Percentiles rank a stretch among this genome's conserved stretches.
phyloP scores from a whole-genome alignment of 805 yeast genomes.

The Barnettozyma pratensis region DNA sequence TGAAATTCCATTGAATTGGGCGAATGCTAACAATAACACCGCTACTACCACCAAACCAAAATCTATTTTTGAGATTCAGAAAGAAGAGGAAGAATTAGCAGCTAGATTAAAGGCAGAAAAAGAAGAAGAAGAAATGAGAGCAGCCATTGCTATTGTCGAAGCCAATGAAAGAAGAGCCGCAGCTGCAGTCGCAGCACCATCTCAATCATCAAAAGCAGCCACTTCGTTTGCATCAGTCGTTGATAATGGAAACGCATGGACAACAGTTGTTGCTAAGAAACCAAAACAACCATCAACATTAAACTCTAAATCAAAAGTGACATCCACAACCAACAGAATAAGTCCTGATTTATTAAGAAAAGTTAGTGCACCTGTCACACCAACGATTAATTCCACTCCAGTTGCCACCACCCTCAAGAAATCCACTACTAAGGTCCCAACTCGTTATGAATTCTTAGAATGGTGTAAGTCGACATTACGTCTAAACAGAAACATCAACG shows the following conservation, averaged over 20 bases:
- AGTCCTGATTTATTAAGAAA: constrained; percentile 34
- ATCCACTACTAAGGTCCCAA: constrained; percentile 25
- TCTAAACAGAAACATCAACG: constrained; percentile 70
- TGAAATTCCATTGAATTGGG: constrained; percentile 8
- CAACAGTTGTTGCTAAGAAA: constrained; percentile 28
- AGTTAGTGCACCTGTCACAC: constrained; percentile 27
- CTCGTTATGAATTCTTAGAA: constrained; percentile 56
- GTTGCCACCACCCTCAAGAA: constrained; percentile 4
- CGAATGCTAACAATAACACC: background rate
- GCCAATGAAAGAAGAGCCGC: constrained; percentile 8
- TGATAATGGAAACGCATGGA: constrained; percentile 31
- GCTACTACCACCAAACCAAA: constrained; percentile 25
- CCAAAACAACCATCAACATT: constrained; percentile 8
- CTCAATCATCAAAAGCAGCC: too few relatives aligned
- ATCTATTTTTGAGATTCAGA: constrained; percentile 58
- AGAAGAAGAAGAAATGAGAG: constrained; percentile 11
- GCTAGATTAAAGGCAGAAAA: constrained; percentile 12
- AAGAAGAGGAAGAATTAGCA: constrained; percentile 42
- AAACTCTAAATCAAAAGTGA: constrained; percentile 7
- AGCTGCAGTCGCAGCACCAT: background rate
- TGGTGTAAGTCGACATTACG: constrained; percentile 71
- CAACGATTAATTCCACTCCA: constrained; percentile 1
- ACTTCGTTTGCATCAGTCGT: constrained; percentile 19
- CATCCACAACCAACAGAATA: constrained; percentile 14
- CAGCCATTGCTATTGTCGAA: constrained; percentile 20